Conservation (phyloP, 2,329 filamentous ascomycete species). For the Fusarium clavum region DNA sequence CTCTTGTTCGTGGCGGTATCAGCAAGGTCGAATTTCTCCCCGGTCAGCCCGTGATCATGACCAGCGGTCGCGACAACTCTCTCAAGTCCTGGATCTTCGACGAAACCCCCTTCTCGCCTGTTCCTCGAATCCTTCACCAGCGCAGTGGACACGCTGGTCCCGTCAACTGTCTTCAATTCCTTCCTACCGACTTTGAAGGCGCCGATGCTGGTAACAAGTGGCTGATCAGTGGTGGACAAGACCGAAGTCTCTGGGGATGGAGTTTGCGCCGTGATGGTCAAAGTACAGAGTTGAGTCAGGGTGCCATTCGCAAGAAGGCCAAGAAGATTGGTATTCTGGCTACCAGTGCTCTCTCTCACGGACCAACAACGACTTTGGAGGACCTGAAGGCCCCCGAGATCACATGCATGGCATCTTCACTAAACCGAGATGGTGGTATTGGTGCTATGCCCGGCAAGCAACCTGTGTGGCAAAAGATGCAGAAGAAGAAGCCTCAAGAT, state of each 20-base stretch:
- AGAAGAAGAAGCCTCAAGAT: constrained; percentile 71
- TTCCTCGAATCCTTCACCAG: constrained; percentile 86
- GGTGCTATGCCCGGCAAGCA: constrained; percentile 83
- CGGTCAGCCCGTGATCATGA: constrained; percentile 90
- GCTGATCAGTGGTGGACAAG: constrained; percentile 88
- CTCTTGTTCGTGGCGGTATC: constrained; percentile 77
- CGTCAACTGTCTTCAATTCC: constrained; percentile 83
- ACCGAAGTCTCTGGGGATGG: constrained; percentile 95
- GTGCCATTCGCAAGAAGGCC: constrained; percentile 85
- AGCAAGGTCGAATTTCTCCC: constrained; percentile 89
- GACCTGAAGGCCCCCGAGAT: constrained; percentile 91
- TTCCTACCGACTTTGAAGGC: constrained; percentile 90
- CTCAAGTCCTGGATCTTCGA: constrained; percentile 98
- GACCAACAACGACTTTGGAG: constrained; percentile 73
- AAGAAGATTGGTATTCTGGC: constrained; percentile 85
- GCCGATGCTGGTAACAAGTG: constrained; percentile 91
- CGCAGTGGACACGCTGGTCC: constrained; percentile 90
- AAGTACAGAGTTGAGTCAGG: constrained; percentile 92
- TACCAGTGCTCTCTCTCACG: constrained; percentile 65
- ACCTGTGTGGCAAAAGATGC: constrained; percentile 84
- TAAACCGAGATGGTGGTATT: constrained; percentile 95
- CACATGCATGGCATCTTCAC: constrained; percentile 87
- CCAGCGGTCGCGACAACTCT: constrained; percentile 92
- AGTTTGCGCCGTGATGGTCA: constrained; percentile 95
- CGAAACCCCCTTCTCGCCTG: constrained; percentile 86